Evolutionary conservation across 2,329 filamentous ascomycete species (phyloP).

Genomic region (Phyllosticta citribraziliensis): DNA sequence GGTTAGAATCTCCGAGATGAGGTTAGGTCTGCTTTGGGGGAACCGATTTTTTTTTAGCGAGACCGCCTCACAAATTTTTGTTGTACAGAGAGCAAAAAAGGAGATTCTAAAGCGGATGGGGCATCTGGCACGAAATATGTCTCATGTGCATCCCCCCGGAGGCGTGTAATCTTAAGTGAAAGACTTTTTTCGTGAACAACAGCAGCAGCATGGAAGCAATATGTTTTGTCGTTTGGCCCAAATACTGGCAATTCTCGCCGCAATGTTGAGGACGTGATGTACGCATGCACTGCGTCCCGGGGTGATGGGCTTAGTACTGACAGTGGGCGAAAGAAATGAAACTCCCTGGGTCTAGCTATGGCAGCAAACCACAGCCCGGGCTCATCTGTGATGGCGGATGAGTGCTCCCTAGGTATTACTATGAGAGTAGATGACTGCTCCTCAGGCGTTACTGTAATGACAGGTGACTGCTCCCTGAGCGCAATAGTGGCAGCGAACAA

Average conservation of each 20-base stretch:
- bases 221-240: neutral
- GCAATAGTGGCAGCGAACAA: too few species aligned
- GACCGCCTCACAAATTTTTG: neutral
- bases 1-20: neutral
- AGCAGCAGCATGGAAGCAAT: constrained; percentile 6
- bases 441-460: too few species aligned
- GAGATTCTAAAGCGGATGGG: neutral
- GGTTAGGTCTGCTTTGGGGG: neutral
- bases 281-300: neutral
- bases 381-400: too few species aligned
- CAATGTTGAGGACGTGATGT: neutral
- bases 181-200: constrained; percentile 1
- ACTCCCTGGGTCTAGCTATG: too few species aligned
- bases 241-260: neutral
- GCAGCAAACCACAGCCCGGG: too few species aligned
- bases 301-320: too few species aligned
- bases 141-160: constrained; percentile 6
- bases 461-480: too few species aligned
- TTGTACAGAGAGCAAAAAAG: constrained; percentile 8
- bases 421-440: too few species aligned
- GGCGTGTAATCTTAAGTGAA: constrained; percentile 12
- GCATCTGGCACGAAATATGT: neutral
- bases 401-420: too few species aligned
- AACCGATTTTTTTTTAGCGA: neutral
- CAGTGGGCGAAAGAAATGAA: too few species aligned